Evolutionary conservation across 495 filamentous ascomycete genomes (phyloP), one percentile per base, ranked within the genome.

Genomic region (Aspergillus cristatus): DNA sequence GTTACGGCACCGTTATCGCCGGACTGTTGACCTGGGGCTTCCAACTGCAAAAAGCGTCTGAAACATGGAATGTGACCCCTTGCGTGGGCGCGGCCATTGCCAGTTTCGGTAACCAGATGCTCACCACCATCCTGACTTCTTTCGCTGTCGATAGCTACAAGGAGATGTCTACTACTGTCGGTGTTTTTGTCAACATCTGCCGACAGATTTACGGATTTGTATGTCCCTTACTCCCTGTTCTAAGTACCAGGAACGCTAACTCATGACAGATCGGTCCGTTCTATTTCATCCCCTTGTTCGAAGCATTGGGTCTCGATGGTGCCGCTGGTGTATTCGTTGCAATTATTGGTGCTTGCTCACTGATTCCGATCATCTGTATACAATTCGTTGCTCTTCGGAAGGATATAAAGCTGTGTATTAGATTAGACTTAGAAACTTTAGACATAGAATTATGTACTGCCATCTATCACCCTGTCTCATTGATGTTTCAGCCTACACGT

Each of bases 151-250:
- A 63, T 15, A 51, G 57, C 18, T 49, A 58, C 24, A 46, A 40
- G 25, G 49, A 57, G 8, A 25, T 41, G 11, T 35, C 59, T 0
- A 43, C 49, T 1, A 42, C 52, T 18, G 46, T 60, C n/a, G 57
- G 59, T 2, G 50, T 60, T 14, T 61, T 55, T 29, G 43, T 58
- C 16, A 63, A 60, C 29, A 18, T 58, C 3, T 54, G 38, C 26
- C 48, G 57, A 8, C 57, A 57, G n/a, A 38, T 58, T 28, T 60
- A 48, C 45, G 59, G 59, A 29, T 63, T 55, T 47, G 52, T 60
- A 45, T 49, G 54, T 34, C 10, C 4, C 26, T n/a, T 24, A 2
- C 18, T 13, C 14, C 20, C 14, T 32, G n/a, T 28, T 13, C 25
- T 16, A 32, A 7, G 14, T 10, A 32, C 12, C 7, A 34, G 1